Evolutionary conservation across 352 stramenopile species (phyloP), one percentile per base, ranked within the genome.

Genomic region (Hyaloperonospora brassicae): DNA sequence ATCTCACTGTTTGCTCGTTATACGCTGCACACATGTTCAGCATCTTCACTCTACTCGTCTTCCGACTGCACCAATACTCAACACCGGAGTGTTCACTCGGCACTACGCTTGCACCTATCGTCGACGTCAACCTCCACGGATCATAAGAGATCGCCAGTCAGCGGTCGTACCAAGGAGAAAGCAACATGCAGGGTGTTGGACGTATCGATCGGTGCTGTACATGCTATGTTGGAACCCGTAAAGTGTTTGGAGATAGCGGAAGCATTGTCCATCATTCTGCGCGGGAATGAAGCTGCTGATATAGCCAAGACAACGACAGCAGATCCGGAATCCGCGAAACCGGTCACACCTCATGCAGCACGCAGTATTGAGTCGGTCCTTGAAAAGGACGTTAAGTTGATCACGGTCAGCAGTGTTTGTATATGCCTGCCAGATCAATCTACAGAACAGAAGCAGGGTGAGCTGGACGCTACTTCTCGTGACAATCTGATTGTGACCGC

Each of bases 1-100:
- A 34, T 70, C 30, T 52, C 58, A 6, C 36, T 82, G 5, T 70
- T 76, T 48, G 61, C 50, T 41, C 59, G 66, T 5, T 66, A 71
- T 21, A 50, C 59, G 5, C 52, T 74, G 24, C 73, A 84, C 57
- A 69, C 59, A 3, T 84, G 73, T 41, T 55, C 55, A 41, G 68
- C 59, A 13, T 53, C 64, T 24, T 73, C 55, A 30, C 40, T 66
- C 9, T 40, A 52, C 21, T 25, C 39, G 41, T 69, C 54, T 8
- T 60, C 50, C 56, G 34, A 12, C 14, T 57, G 38, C 24, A 53
- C 41, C 13, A 67, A 72, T 52, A 57, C 79, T 43, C 64, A 61
- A 24, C 58, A 73, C 25, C 64, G 79, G 56, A 87, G 79, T 41
- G 64, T 73, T 35, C 71, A 87, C 58, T 89, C 76, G 13, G 76